Percentiles rank a stretch among this genome's conserved stretches.
These are phyloP conservation scores for Chaetomium sp. DNA, from an alignment of 2,329 filamentous ascomycete genomes.

Conservation along the genomic window DNA sequence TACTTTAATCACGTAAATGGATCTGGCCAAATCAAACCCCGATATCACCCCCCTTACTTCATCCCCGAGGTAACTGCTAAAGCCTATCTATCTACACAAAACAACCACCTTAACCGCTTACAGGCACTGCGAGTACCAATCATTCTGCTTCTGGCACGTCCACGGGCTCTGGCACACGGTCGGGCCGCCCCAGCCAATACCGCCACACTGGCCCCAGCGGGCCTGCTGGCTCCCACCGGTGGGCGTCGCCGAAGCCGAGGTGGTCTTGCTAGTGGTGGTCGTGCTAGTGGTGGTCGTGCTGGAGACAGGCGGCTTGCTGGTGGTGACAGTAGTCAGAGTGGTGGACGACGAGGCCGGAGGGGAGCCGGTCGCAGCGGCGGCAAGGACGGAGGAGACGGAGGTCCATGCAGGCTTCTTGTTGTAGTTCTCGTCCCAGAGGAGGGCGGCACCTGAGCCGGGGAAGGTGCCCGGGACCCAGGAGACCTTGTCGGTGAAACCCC, in stretches of 20 bases:
- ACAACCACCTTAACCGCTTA: conserved; percentile 6
- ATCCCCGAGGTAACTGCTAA: too few relatives aligned
- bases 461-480: conserved; percentile 36
- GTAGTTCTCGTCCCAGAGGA: conserved; percentile 33
- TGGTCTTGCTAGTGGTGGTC: neutral
- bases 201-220: conserved; percentile 29
- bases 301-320: neutral
- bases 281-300: conserved; percentile 4
- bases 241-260: neutral
- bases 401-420: conserved; percentile 35
- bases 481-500: conserved; percentile 38
- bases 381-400: conserved; percentile 32
- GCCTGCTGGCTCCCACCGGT: conserved; percentile 11
- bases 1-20: too few relatives aligned
- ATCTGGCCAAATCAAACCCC: too few relatives aligned
- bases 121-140: conserved; percentile 29
- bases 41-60: too few relatives aligned
- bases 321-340: conserved; percentile 6
- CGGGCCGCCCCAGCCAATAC: conserved; percentile 24
- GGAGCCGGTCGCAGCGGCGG: conserved; percentile 24
- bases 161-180: conserved; percentile 26
- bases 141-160: conserved; percentile 25
- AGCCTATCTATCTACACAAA: too few relatives aligned
- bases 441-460: conserved; percentile 32
- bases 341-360: conserved; percentile 4